Evolutionary conservation across 1,139 yeast species (phyloP), one percentile per base, ranked within the genome.

Genomic region (Kodamaea plutei): DNA sequence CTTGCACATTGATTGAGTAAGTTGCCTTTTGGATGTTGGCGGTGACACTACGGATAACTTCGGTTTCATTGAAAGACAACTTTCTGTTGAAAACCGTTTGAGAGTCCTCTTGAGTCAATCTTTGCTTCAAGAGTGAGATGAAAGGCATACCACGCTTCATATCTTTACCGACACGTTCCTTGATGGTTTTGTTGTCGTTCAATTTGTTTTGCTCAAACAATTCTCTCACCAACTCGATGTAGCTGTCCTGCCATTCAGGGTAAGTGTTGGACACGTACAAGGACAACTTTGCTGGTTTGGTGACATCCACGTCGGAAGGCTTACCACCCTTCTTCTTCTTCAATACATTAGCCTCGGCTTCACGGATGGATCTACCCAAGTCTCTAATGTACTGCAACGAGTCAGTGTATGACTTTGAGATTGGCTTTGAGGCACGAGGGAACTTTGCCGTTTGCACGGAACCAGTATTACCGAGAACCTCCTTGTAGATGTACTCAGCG

Each of bases 81-180:
- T 87, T 82, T 61, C 97, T 76, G 69, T 85, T 79, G 67, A 91
- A 87, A 19, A 93, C 96, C 33, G 75, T 72, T 34, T 74, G 75
- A 11, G 95, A 79, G 20, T 79, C 64, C 52, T 83, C 91, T 31
- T 64, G 65, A 11, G 67, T 56, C 46, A 91, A 71, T 62, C 95
- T 79, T 54, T 80, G 84, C 60, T 91, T 87, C 58, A 91, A 68
- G 44, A 77, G 68, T 41, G 91, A 80, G 42, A 91, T 89, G 58
- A 89, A 91, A 38, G 97, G 97, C 98, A 93, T 91, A 40, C 95
- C 97, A 47, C 94, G 80, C 73, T 88, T 88, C 82, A 89, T 78
- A 48, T 83, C 91, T 56, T 77, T 79, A 41, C 83, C 83, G 37
- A 83, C 79, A 51, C 64, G 74, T 43, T 74, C 70, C 55, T 73